Evolutionary conservation across 2,329 filamentous ascomycete genomes (phyloP).

Genomic region (Waltergamsia citrina): DNA sequence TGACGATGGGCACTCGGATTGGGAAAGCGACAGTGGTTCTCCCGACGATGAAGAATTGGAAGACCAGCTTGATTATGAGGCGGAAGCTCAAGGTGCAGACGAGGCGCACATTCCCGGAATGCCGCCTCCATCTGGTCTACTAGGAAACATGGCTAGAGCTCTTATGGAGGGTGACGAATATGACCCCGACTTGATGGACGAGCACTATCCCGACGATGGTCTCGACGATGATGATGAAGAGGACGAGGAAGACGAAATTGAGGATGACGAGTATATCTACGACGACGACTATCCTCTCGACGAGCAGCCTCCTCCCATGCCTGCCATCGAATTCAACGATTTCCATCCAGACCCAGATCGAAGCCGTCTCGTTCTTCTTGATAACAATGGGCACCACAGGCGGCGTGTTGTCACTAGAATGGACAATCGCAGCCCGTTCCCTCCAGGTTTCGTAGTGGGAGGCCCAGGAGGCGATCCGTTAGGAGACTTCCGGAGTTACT

Average conservation of each 20-base stretch:
- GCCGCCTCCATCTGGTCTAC: conserved; percentile 24
- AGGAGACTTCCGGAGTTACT: conserved; percentile 38
- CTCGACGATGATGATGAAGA: conserved; percentile 49
- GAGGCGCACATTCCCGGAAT: conserved; percentile 37
- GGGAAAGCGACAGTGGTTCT: conserved; percentile 52
- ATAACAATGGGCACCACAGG: conserved; percentile 34
- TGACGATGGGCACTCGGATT: conserved; percentile 50
- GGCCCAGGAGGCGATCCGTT: conserved; percentile 40
- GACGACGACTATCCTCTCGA: conserved; percentile 45
- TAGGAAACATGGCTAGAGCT: conserved; percentile 46
- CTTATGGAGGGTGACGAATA: conserved; percentile 41
- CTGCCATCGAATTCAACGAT: conserved; percentile 49
- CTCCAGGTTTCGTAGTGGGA: conserved; percentile 41
- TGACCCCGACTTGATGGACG: conserved; percentile 31
- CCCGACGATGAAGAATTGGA: conserved; percentile 47
- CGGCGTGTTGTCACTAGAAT: conserved; percentile 21
- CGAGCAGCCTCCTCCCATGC: conserved; percentile 35
- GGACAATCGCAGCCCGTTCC: conserved; percentile 49
- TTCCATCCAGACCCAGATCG: conserved; percentile 1
- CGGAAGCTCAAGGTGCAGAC: conserved; percentile 43
- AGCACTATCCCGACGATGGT: conserved; percentile 43
- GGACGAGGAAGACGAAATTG: conserved; percentile 63
- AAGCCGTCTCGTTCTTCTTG: conserved; percentile 24
- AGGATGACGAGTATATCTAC: conserved; percentile 56
- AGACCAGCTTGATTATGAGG: conserved; percentile 45